Base-by-base conservation (phyloP, 2,329 filamentous ascomycete genomes). In the Penicillium sp. region DNA sequence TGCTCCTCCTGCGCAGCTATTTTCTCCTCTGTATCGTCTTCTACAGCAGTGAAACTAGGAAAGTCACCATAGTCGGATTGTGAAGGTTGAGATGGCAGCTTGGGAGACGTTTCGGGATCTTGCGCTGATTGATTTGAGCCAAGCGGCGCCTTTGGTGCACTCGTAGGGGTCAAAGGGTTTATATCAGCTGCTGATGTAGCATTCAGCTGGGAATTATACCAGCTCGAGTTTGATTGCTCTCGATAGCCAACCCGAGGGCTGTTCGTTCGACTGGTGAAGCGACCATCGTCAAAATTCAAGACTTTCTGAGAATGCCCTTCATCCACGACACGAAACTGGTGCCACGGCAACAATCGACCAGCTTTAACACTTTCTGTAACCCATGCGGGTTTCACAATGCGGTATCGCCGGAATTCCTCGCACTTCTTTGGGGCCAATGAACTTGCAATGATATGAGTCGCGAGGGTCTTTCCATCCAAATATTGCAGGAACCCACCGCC, bases 401-500 rank as follows among this genome's bases (percentile, higher is more conserved):
- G 87, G 75, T 98, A 97, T 64, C 86, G 87, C 55, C 82, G 85
- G 70, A 96, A 97, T 64, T 99, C 95, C 55, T 94, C 86, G 31
- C 87, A 87, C 76, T 99, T 99, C 78, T 97, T 98, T 0, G 92
- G 93, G 0, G 95, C 95, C 22, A 99, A 80, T 54, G 86, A 89
- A 54, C 92, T 94, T 3, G 94, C 93, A 67, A 99, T 92, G 66
- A 99, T 96, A 73, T 99, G 94, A 0, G 96, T 99, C 0, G 92
- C 94, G 73, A 90, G 89, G 0, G 94, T 98, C 79, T 99, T 99
- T 39, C 88, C 90, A 74, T 97, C 93, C 11, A 99, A 81, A 69
- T 98, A 98, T 74, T 99, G 95, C 61, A 97, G 83, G 67, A 96
- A 98, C 0, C 90, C 91, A 35, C 93, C 96, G n/a, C 95, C 95